These are phyloP conservation scores for Picea engelmannii DNA, from an alignment of 83 land plant species.

Conservation along the genomic window DNA sequence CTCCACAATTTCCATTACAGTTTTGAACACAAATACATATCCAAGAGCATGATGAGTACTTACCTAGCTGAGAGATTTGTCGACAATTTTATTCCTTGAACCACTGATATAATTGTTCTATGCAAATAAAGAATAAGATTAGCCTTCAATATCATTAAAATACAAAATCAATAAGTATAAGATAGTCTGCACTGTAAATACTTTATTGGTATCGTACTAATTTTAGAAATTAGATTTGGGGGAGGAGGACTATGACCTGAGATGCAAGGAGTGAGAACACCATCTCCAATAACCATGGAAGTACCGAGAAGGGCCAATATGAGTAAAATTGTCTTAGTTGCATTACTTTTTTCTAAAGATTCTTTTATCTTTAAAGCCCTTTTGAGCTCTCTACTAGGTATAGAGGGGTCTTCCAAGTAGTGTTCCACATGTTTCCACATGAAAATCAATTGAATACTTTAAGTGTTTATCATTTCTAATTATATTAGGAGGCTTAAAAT, in stretches of 20 bases:
- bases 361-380: conserved; percentile 45
- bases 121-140: not conserved
- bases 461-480: too few species aligned
- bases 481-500: too few species aligned
- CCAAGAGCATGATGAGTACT: not conserved
- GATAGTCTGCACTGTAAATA: too few species aligned
- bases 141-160: too few species aligned
- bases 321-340: conserved; percentile 50
- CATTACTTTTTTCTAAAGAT: conserved; percentile 43
- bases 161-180: too few species aligned
- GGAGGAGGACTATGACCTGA: conserved; percentile 26
- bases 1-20: too few species aligned
- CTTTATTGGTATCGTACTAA: too few species aligned
- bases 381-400: conserved; percentile 30
- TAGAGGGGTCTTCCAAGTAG: not conserved
- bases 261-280: conserved; percentile 77
- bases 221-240: too few species aligned
- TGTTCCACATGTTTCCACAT: too few species aligned
- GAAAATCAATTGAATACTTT: too few species aligned
- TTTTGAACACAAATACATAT: too few species aligned
- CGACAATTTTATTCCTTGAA: conserved; percentile 46
- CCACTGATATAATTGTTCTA: conserved; percentile 65
- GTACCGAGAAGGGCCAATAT: conserved; percentile 67
- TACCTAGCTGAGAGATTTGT: conserved; percentile 20
- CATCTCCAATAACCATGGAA: conserved; percentile 81